A percentile compares a stretch with the other conserved stretches of the same genome.
Evolutionary conservation across 768 basidiomycete genomes (phyloP).

Genomic region (Tylopilus sp.): DNA sequence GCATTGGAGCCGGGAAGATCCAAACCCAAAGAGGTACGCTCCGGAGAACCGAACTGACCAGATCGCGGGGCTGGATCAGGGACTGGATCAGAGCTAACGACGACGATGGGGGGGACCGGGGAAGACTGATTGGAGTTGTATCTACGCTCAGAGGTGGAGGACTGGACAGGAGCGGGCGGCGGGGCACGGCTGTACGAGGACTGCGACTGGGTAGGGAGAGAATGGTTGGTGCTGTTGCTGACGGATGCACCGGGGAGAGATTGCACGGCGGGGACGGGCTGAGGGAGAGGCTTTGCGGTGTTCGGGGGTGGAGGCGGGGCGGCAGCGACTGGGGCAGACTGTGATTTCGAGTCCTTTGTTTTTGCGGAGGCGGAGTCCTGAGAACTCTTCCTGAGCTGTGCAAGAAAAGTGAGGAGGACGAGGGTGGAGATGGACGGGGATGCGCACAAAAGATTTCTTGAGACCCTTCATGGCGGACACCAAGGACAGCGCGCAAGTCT

Average conservation of each 20-base stretch:
- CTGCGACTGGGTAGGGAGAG: slow-evolving; percentile 39
- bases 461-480: slow-evolving; percentile 70
- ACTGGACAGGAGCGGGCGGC: slow-evolving; percentile 37
- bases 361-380: slow-evolving; percentile 64
- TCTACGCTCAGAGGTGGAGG: slow-evolving; percentile 58
- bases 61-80: slow-evolving; percentile 44
- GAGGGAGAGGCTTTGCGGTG: slow-evolving; percentile 62
- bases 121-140: slow-evolving; percentile 40
- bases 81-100: slow-evolving; percentile 72
- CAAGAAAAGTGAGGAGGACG: slow-evolving; percentile 20
- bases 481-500: slow-evolving; percentile 10
- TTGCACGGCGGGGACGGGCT: slow-evolving; percentile 39
- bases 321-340: slow-evolving; percentile 35
- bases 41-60: slow-evolving; percentile 41
- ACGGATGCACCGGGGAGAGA: slow-evolving; percentile 36
- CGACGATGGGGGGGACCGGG: slow-evolving; percentile 78
- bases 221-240: slow-evolving; percentile 37
- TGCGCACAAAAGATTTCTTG: slow-evolving; percentile 74
- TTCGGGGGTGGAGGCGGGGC: slow-evolving; percentile 64
- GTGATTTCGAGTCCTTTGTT: slow-evolving; percentile 59
- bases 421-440: slow-evolving; percentile 14
- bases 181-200: slow-evolving; percentile 42
- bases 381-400: slow-evolving; percentile 67
- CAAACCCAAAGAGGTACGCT: slow-evolving; percentile 45
- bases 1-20: slow-evolving; percentile 44